phyloP scores from a whole-genome alignment of 2,329 filamentous ascomycete species.

The Epichloe coenophiala region DNA sequence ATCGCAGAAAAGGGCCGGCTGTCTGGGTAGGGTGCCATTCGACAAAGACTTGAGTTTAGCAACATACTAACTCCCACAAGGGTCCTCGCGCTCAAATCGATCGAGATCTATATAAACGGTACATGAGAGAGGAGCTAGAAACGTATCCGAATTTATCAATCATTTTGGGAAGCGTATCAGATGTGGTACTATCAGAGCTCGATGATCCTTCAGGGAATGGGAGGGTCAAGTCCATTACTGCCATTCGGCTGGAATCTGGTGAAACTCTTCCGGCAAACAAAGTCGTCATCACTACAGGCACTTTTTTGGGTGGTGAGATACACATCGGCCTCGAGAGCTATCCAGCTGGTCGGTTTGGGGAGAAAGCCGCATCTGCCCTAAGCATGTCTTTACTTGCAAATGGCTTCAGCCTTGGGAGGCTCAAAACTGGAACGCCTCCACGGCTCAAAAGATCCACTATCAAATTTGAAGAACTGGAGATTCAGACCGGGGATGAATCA shows the following conservation, averaged over 20 bases:
- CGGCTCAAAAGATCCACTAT: constrained; percentile 73
- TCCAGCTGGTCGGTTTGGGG: constrained; percentile 83
- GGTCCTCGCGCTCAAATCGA: constrained; percentile 95
- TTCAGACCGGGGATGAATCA: constrained; percentile 70
- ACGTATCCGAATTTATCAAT: constrained; percentile 68
- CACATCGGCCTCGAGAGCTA: constrained; percentile 80
- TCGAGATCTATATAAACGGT: constrained; percentile 69
- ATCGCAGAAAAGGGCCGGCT: constrained; percentile 79
- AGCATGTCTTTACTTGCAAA: constrained; percentile 83
- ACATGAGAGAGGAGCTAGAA: constrained; percentile 80
- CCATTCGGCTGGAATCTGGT: constrained; percentile 76
- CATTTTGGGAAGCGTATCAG: constrained; percentile 76
- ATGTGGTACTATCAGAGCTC: constrained; percentile 57
- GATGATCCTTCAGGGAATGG: constrained; percentile 24
- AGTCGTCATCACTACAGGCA: constrained; percentile 92
- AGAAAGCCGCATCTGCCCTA: constrained; percentile 81
- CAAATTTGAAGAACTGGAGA: constrained; percentile 57
- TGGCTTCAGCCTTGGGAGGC: constrained; percentile 74
- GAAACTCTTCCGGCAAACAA: constrained; percentile 66
- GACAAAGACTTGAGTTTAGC: background rate
- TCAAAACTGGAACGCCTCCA: constrained; percentile 97
- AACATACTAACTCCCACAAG: constrained; percentile 15
- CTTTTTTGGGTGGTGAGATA: constrained; percentile 90
- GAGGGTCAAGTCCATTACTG: constrained; percentile 60
- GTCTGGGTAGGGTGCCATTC: constrained; percentile 51